phyloP scores from a whole-genome alignment of 208 protist genomes.

The Leishmania braziliensis region DNA sequence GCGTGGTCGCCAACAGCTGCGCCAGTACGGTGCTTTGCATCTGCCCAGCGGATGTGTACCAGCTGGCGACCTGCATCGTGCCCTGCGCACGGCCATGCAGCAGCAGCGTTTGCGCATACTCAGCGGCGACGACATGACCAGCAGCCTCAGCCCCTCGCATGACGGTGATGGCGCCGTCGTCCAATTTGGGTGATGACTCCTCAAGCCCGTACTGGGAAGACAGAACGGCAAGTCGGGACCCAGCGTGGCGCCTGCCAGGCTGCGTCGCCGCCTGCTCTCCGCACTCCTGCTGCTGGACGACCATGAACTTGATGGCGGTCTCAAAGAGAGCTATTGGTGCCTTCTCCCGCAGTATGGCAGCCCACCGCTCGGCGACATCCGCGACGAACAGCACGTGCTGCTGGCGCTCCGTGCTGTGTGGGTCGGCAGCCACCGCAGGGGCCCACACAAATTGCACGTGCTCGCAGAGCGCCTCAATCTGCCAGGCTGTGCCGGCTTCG shows the following conservation, averaged over 20 bases:
- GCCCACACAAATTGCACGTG: slow-evolving; percentile 48
- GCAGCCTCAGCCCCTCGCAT: slow-evolving; percentile 18
- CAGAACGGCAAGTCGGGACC: slow-evolving; percentile 40
- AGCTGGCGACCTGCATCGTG: slow-evolving; percentile 49
- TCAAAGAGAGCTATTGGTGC: slow-evolving; percentile 63
- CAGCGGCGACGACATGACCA: slow-evolving; percentile 27
- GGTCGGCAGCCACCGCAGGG: slow-evolving; percentile 53
- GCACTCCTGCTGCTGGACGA: slow-evolving; percentile 47
- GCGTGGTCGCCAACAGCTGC: slow-evolving; percentile 40
- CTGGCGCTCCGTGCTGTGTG: slow-evolving; percentile 54
- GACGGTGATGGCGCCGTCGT: slow-evolving; percentile 9
- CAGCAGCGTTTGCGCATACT: slow-evolving; percentile 65
- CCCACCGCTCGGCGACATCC: slow-evolving; percentile 59
- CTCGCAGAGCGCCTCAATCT: slow-evolving; percentile 64
- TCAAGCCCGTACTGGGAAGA: slow-evolving; percentile 30
- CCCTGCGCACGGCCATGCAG: slow-evolving; percentile 64
- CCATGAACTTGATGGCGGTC: slow-evolving; percentile 63
- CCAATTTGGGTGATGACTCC: slow-evolving; percentile 2
- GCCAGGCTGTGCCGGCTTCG: slow-evolving; percentile 43
- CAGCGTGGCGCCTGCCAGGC: slow-evolving; percentile 24
- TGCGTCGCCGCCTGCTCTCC: slow-evolving; percentile 26
- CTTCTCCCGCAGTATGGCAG: slow-evolving; percentile 22
- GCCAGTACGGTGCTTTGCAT: slow-evolving; percentile 43
- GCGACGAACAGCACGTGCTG: slow-evolving; percentile 49
- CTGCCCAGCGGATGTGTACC: slow-evolving; percentile 28